phyloP scores from a whole-genome alignment of 163 green algal genomes.

The Chlamydomonas reinhardtii region DNA sequence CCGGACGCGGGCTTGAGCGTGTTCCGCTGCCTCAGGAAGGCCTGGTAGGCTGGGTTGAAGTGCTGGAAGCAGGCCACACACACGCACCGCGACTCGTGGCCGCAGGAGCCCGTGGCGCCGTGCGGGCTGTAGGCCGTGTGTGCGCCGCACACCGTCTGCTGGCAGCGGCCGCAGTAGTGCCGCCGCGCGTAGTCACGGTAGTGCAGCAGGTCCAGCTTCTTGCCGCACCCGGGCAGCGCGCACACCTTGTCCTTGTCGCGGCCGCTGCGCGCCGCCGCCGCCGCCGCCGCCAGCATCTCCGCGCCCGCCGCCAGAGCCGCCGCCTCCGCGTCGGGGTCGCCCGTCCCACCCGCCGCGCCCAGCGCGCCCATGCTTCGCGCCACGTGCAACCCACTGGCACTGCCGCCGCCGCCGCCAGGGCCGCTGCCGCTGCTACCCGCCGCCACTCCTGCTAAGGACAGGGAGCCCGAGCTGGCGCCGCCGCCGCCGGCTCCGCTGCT shows the following conservation, averaged over 20 bases:
- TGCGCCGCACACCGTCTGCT: conserved; percentile 60
- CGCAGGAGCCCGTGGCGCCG: conserved; percentile 59
- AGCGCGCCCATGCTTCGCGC: too few species aligned
- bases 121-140: conserved; percentile 68
- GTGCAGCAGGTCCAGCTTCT: conserved; percentile 51
- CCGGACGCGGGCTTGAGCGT: conserved; percentile 28
- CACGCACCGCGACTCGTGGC: conserved; percentile 63
- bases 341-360: not conserved
- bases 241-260: conserved; percentile 28
- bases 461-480: too few species aligned
- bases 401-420: too few species aligned
- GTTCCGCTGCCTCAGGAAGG: conserved; percentile 50
- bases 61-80: conserved; percentile 58
- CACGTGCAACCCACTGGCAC: not conserved
- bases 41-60: conserved; percentile 57
- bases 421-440: too few species aligned
- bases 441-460: not conserved
- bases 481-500: too few species aligned
- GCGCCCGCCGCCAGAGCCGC: not conserved
- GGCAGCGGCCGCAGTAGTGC: conserved; percentile 68
- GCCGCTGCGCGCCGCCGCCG: not conserved
- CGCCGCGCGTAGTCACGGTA: conserved; percentile 39
- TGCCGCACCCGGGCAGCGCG: conserved; percentile 19
- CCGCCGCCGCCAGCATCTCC: not conserved
- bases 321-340: not conserved